phyloP scores from a whole-genome alignment of 2,329 filamentous ascomycete species.

The Endothia cerciana region DNA sequence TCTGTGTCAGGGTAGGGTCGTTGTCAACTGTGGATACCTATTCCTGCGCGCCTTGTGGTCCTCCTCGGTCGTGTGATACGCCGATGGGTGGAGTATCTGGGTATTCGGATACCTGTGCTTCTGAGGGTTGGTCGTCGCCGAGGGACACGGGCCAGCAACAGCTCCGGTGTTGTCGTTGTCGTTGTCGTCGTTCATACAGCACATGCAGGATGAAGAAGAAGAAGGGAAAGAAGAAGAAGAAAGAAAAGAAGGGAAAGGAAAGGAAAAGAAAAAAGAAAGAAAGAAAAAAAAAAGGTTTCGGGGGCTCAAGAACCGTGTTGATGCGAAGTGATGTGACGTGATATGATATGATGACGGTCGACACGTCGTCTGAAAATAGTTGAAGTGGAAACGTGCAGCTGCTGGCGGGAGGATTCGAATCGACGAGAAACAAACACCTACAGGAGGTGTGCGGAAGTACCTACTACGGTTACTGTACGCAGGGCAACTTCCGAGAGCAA shows the following conservation, averaged over 20 bases:
- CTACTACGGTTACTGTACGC: too few species aligned
- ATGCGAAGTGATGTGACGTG: background rate
- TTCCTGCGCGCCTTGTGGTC: background rate
- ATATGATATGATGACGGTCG: background rate
- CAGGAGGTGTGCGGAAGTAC: too few species aligned
- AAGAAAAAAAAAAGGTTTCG: background rate
- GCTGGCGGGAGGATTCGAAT: constrained; percentile 11
- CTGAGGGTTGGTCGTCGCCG: too few species aligned
- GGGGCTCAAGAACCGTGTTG: background rate
- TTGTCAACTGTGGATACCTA: constrained; percentile 8
- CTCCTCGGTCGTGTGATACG: constrained; percentile 7
- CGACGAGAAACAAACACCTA: too few species aligned
- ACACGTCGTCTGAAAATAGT: constrained; percentile 13
- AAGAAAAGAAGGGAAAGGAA: background rate
- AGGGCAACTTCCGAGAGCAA: too few species aligned
- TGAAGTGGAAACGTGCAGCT: constrained; percentile 1
- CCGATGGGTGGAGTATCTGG: constrained; percentile 7
- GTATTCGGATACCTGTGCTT: background rate
- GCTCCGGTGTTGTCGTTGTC: background rate
- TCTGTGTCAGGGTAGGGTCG: constrained; percentile 3
- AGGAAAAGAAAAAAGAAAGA: background rate
- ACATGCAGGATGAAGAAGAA: too few species aligned
- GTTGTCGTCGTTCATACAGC: too few species aligned
- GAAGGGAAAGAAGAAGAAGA: background rate
- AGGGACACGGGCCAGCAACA: background rate